Percentiles rank a stretch among this genome's conserved stretches.
These are phyloP conservation scores for Picocystis sp. DNA, from an alignment of 163 green algal genomes.

Conservation along the genomic window DNA sequence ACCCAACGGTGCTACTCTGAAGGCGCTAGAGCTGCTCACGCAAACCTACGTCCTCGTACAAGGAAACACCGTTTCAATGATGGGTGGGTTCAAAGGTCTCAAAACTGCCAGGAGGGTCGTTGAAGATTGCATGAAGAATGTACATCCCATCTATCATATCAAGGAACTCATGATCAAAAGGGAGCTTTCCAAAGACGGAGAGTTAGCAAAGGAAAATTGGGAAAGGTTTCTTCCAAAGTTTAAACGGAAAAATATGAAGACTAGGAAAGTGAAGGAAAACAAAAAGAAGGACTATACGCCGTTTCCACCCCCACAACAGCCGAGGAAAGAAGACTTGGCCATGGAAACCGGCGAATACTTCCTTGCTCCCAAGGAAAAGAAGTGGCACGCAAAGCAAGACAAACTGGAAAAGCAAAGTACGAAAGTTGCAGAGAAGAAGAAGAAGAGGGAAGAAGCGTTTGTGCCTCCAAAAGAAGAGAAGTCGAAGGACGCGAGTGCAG, in stretches of 20 bases:
- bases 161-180: conserved; percentile 99
- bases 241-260: conserved; percentile 96
- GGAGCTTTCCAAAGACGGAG: conserved; percentile 90
- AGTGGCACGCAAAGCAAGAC: conserved; percentile 9
- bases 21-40: conserved; percentile 89
- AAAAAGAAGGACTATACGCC: conserved; percentile 81
- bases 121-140: conserved; percentile 96
- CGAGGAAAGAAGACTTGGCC: conserved; percentile 78
- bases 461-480: conserved; percentile 51
- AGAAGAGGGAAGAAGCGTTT: conserved; percentile 60
- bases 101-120: conserved; percentile 77
- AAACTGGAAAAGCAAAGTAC: conserved; percentile 54
- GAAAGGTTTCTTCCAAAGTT: conserved; percentile 97
- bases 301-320: conserved; percentile 79
- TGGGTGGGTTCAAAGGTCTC: conserved; percentile 85
- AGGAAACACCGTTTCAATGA: conserved; percentile 90
- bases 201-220: conserved; percentile 78
- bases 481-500: not conserved
- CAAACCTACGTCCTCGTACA: conserved; percentile 87
- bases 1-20: conserved; percentile 90
- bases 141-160: conserved; percentile 99
- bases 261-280: conserved; percentile 25
- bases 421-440: conserved; percentile 33
- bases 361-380: conserved; percentile 29
- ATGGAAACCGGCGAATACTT: conserved; percentile 92